Conservation (phyloP, 176 grass and related monocot species). For the Pontederia crassipes region DNA sequence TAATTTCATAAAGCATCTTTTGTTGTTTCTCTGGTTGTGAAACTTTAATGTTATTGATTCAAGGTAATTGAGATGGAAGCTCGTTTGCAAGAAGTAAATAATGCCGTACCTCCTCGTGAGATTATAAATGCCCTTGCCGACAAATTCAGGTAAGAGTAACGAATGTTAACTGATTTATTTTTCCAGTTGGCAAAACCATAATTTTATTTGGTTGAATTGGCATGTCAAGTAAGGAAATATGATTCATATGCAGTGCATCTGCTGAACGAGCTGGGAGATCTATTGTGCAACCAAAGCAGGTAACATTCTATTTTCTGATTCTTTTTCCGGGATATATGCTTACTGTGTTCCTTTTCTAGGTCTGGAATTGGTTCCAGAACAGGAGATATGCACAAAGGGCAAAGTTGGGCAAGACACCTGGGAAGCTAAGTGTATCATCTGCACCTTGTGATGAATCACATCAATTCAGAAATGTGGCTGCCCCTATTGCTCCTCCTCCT, state of each 20-base stretch:
- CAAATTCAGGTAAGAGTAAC: slow-evolving; percentile 48
- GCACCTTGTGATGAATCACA: slow-evolving; percentile 12
- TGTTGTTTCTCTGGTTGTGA: too few relatives aligned
- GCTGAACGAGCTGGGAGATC: slow-evolving; percentile 58
- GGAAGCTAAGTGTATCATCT: slow-evolving; percentile 22
- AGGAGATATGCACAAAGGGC: slow-evolving; percentile 85
- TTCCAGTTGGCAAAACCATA: not conserved
- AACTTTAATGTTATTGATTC: not conserved
- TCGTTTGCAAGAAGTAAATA: slow-evolving; percentile 60
- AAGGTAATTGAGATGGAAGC: slow-evolving; percentile 83
- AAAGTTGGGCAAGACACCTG: slow-evolving; percentile 34
- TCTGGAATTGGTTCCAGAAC: slow-evolving; percentile 99
- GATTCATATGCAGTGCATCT: slow-evolving; percentile 33
- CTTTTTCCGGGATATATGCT: not conserved
- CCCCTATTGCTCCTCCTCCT: slow-evolving; percentile 34
- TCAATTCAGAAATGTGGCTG: slow-evolving; percentile 18
- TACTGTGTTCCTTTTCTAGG: slow-evolving; percentile 29
- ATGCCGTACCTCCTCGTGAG: slow-evolving; percentile 49
- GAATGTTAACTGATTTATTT: slow-evolving; percentile 1
- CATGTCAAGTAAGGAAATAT: slow-evolving; percentile 13
- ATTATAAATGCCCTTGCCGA: slow-evolving; percentile 62
- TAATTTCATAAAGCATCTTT: too few relatives aligned
- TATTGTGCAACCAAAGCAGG: slow-evolving; percentile 85
- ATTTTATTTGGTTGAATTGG: not conserved
- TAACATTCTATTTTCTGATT: not conserved